A percentile compares a stretch with the other conserved stretches of the same genome.
phyloP scores from a whole-genome alignment of 2,329 filamentous ascomycete genomes.

The Alternaria arbusti region DNA sequence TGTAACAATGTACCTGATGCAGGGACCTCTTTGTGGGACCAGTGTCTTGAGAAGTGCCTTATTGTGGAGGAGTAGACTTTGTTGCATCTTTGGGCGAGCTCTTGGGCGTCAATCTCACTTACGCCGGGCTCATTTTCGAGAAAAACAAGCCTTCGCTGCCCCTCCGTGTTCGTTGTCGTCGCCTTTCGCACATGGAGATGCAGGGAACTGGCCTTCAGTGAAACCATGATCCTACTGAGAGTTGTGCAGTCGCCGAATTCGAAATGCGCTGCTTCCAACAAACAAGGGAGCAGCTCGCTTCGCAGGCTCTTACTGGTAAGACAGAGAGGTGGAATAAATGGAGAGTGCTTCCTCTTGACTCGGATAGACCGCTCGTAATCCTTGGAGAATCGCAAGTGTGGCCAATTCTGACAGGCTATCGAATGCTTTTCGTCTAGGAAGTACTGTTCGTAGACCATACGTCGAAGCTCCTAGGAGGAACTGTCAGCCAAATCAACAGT shows the following conservation, averaged over 20 bases:
- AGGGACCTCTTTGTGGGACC: not conserved
- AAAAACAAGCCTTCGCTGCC: not conserved
- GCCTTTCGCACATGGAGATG: not conserved
- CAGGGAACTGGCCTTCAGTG: not conserved
- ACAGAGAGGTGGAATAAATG: conserved; percentile 2
- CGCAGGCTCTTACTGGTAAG: conserved; percentile 1
- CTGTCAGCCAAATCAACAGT: not conserved
- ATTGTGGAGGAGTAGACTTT: not conserved
- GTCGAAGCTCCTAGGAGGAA: not conserved
- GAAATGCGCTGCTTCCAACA: not conserved
- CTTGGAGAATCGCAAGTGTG: not conserved
- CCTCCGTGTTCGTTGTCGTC: not conserved
- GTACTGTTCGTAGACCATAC: conserved; percentile 8
- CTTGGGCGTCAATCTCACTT: too few relatives aligned
- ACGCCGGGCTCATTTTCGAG: not conserved
- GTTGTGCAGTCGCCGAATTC: not conserved
- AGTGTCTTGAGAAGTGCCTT: not conserved
- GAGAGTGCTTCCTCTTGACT: not conserved
- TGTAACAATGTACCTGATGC: not conserved
- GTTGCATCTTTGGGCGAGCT: not conserved
- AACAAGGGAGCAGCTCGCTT: not conserved
- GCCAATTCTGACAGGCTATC: not conserved
- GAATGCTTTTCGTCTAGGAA: conserved; percentile 6
- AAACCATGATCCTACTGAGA: not conserved
- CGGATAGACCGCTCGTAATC: not conserved